Evolutionary conservation across 164 flowering plant genomes (phyloP).

Genomic region (Vitis cinerea): DNA sequence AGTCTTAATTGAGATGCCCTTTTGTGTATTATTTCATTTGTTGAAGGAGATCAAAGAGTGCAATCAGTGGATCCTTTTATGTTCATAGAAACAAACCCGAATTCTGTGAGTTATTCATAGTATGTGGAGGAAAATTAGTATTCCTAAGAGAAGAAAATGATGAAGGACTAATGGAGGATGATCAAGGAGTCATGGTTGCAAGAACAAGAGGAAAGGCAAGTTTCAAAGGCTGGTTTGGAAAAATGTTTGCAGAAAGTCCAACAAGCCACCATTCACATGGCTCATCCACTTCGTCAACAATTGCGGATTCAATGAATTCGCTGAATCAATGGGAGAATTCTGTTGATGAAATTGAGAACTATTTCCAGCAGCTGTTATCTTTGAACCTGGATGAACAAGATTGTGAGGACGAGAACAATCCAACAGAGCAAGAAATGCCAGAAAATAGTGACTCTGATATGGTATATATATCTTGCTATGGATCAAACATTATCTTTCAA

Average conservation of each 20-base stretch:
- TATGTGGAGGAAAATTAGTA: conserved; percentile 57
- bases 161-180: conserved; percentile 47
- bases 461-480: conserved; percentile 28
- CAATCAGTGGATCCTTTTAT: conserved; percentile 48
- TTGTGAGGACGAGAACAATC: conserved; percentile 18
- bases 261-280: not conserved
- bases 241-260: conserved; percentile 24
- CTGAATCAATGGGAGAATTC: conserved; percentile 39
- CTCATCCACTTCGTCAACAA: not conserved
- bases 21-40: not conserved
- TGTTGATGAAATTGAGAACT: conserved; percentile 43
- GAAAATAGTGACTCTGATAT: conserved; percentile 14
- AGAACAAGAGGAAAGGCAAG: conserved; percentile 30
- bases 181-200: conserved; percentile 29
- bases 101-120: conserved; percentile 50
- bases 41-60: conserved; percentile 49
- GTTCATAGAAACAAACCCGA: conserved; percentile 53
- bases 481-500: not conserved
- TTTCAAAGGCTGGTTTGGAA: conserved; percentile 43
- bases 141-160: conserved; percentile 36
- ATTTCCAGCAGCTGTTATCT: conserved; percentile 36
- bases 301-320: conserved; percentile 2
- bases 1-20: not conserved
- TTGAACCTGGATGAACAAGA: conserved; percentile 23
- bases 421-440: conserved; percentile 7